Base-by-base conservation (phyloP, 1,139 yeast species). In the Diutina pseudorugosa region DNA sequence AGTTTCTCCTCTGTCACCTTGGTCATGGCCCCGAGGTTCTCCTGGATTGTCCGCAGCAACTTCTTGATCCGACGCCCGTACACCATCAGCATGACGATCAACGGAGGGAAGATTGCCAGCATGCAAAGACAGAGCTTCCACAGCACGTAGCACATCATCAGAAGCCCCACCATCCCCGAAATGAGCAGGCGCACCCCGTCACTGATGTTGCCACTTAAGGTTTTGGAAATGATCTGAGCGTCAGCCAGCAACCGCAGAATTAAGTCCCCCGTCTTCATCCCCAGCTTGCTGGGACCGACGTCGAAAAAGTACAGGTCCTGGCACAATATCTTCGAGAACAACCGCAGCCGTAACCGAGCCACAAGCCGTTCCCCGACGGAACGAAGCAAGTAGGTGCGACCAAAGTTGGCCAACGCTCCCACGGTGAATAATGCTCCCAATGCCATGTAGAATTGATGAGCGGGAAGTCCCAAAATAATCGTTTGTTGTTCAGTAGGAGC, bases 281-380 rank as follows among this genome's bases (percentile, higher is more conserved):
- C 77, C 0, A 55, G 55, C 47, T 65, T 64, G 21, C 63, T 61
- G 8, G 77, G 77, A 56, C 94, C 91, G 19, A 86, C 83, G 63
- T 93, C 98, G 63, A 87, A 93, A 64, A 93, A 93, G 64, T 87
- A 93, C 53, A 95, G 86, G 66, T 93, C 98, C 62, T 90, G 96
- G 25, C 83, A 78, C 57, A 91, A 72, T 4, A 93, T 83, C 57
- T 80, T 83, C 65, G 81, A 81, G 68, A 89, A 88, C 47, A 91
- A 78, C 51, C 81, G 74, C 2, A 95, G 76, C 58, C 98, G 75
- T 53, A 93, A 70, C 55, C 95, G 73, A 5, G 96, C 88, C 5
- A 91, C 96, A 41, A 93, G 70, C 56, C 87, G 79, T 65, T 93
- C 98, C 55, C 97, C 96, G 20, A 85, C 79, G 1, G 84, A 73